Base-by-base conservation (phyloP, 352 stramenopile species). In the Phytophthora multivora region DNA sequence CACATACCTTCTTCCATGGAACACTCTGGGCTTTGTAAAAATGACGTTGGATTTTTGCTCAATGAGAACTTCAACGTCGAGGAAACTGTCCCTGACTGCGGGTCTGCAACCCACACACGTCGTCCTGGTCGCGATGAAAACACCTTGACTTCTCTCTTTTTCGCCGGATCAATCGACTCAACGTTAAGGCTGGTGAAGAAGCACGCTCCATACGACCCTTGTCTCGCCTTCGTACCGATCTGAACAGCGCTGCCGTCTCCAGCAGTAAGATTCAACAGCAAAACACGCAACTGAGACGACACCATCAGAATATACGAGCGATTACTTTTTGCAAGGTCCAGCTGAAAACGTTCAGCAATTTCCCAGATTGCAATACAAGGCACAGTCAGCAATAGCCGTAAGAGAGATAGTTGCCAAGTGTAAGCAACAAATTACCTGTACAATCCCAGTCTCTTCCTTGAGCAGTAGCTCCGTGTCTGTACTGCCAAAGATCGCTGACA, bases 41-140 rank as follows among this genome's bases (percentile, higher is more conserved):
- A 93, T 15, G 49, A 43, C 4, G 74, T 72, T 10, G 81, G 87
- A 8, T 77, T 89, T 41, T 88, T 91, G 7, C 58, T 72, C n/a
- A 95, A 40, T 7, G 83, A 83, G 47, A 96, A 96, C 47, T 93
- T 93, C 15, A 96, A 62, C 41, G 87, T 96, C 9, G 86, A 90
- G 8, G 86, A 92, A 7, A 96, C 87, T 1, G 70, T 91, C 9
- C 87, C 87, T 0, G 80, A 87, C 43, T 86, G 69, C 5, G 87
- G 79, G 23, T 96, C 84, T 16, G 82, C 87, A 33, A 95, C 78
- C 87, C 87, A 96, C 38, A 96, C 76, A 11, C 87, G 82, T 12
- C 86, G 83, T 6, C 87, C 87, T 4, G 87, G 87, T n/a, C 87
- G 77, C 2, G 86, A 78, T 8, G 86, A 95, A 65, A 94, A 93